These are phyloP conservation scores for Gossypium herbaceum DNA, from an alignment of 345 rosid species.

Conservation along the genomic window DNA sequence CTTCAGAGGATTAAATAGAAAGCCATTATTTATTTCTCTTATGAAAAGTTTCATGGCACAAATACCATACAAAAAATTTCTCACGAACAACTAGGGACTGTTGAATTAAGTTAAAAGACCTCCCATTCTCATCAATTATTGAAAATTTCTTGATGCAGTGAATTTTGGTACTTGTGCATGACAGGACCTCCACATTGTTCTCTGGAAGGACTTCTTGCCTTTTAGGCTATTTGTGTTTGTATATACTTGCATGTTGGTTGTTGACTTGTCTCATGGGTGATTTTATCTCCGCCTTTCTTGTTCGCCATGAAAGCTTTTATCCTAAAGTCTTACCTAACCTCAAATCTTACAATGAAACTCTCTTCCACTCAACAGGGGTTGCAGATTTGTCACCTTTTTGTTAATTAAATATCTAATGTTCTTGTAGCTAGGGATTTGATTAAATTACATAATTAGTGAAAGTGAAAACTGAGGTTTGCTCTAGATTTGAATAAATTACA, in stretches of 20 bases:
- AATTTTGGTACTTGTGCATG: background rate
- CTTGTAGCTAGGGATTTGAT: background rate
- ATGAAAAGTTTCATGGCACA: background rate
- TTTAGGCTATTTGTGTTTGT: background rate
- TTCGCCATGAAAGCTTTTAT: background rate
- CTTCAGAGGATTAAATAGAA: background rate
- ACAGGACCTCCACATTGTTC: background rate
- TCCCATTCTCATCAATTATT: background rate
- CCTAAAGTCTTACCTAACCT: background rate
- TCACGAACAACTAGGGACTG: background rate
- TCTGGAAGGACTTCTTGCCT: background rate
- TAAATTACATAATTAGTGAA: background rate
- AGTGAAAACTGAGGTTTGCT: background rate
- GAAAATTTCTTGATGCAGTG: constrained; percentile 1
- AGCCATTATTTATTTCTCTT: background rate
- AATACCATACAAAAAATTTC: background rate
- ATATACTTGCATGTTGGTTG: background rate
- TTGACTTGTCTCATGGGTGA: background rate
- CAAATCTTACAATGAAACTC: background rate
- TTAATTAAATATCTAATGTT: background rate
- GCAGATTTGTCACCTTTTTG: background rate
- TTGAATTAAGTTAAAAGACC: background rate
- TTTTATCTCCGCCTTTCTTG: background rate
- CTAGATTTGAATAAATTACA: too few species aligned
- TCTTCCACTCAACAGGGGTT: background rate